Percentiles rank a stretch among this genome's conserved stretches.
Conservation (phyloP, 2,329 filamentous ascomycete genomes). For the Fusarium pilosicola region DNA sequence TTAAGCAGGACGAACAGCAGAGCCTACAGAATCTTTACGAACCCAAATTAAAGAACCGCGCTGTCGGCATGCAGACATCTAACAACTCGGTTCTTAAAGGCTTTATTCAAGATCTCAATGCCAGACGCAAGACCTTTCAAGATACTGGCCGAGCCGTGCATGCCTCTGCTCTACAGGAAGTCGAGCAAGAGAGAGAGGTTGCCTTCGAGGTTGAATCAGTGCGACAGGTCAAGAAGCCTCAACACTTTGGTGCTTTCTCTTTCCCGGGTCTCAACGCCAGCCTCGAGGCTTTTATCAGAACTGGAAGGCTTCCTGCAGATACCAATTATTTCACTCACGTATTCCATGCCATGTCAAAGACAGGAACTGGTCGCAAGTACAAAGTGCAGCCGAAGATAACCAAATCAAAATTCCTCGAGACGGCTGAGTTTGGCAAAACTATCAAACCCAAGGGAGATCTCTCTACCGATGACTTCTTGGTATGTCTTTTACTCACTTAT, state of each 20-base stretch:
- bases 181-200: constrained; percentile 66
- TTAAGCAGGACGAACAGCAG: constrained; percentile 63
- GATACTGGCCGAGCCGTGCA: constrained; percentile 49
- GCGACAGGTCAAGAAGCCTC: constrained; percentile 62
- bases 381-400: constrained; percentile 33
- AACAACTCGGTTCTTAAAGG: constrained; percentile 20
- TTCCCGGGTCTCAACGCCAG: constrained; percentile 60
- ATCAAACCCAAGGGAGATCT: constrained; percentile 36
- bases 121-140: constrained; percentile 36
- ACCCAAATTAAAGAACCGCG: constrained; percentile 37
- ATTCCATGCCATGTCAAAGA: constrained; percentile 47
- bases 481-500: constrained; percentile 1
- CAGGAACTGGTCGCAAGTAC: constrained; percentile 51
- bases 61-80: constrained; percentile 10
- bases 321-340: constrained; percentile 49
- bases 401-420: constrained; percentile 45
- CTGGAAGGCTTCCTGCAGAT: constrained; percentile 55
- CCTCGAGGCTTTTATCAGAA: constrained; percentile 58
- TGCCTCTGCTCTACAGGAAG: constrained; percentile 67
- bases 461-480: constrained; percentile 38
- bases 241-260: constrained; percentile 52
- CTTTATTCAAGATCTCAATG: constrained; percentile 38
- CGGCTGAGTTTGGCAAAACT: constrained; percentile 41
- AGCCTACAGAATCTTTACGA: constrained; percentile 69
- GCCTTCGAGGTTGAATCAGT: constrained; percentile 66